Base-by-base conservation (phyloP, 208 protist species). In the Leishmania turanica region DNA sequence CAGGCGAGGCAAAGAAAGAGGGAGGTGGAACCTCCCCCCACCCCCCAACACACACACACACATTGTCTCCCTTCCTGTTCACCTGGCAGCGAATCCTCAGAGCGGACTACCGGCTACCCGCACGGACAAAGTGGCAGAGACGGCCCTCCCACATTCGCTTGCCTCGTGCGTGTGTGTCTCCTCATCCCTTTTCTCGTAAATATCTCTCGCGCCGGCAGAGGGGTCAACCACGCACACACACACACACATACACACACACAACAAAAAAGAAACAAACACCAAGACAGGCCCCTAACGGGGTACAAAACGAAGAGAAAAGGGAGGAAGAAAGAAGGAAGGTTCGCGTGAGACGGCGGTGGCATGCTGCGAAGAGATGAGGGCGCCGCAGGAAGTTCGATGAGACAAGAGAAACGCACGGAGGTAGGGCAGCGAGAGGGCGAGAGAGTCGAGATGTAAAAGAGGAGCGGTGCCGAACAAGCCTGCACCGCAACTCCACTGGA, bases 301-400 rank as follows among this genome's bases (percentile, higher is more conserved):
- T 31, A 34, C 58, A 64, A 64, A 64, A 31, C 45, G 8, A 42
- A 19, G 37, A 78, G 54, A 66, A 54, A 60, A 62, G 49, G 51
- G 45, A 31, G 40, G 21, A 54, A n/a, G 19, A 27, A 47, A 84
- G 40, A 80, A 80, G 60, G 69, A 40, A 69, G 66, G 75, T n/a
- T 34, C 24, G 65, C 62, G 62, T 42, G 27, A 40, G 13, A 68
- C 27, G 31, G 60, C 60, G 60, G 60, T 66, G 31, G 27, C 31
- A 19, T 40, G n/a, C n/a, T 37, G 3, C n/a, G 31, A 40, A 31
- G 60, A 19, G 31, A 31, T 66, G 60, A 66, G 60, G 62, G n/a
- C 34, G 13, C 51, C 27, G 85, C 54, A 87, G 34, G 84, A 78
- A 60, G 42, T 45, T 7, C 42, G 7, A 45, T 42, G 27, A 40